These are phyloP conservation scores for Xerophyta viscosa DNA, from an alignment of 106 monocot genomes.

Conservation along the genomic window DNA sequence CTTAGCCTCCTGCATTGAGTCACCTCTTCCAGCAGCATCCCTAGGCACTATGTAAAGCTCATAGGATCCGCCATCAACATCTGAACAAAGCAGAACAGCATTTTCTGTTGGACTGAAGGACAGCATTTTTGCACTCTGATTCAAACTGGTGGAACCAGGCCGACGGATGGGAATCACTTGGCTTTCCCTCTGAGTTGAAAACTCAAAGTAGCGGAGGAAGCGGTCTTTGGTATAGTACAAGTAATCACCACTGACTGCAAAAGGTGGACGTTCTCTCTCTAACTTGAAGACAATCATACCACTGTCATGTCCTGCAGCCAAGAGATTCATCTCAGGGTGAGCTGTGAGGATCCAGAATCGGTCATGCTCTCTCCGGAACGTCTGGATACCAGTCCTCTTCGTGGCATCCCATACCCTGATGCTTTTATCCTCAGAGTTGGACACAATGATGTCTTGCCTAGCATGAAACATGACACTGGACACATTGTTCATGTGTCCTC, in stretches of 20 bases:
- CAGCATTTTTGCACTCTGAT: constrained; percentile 60
- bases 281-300: constrained; percentile 96
- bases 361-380: constrained; percentile 82
- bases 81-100: constrained; percentile 75
- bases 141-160: constrained; percentile 70
- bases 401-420: constrained; percentile 94
- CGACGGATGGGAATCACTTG: constrained; percentile 67
- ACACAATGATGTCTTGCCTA: constrained; percentile 87
- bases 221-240: constrained; percentile 73
- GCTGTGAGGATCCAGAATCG: constrained; percentile 88
- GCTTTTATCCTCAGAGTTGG: constrained; percentile 90
- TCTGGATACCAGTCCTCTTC: constrained; percentile 78
- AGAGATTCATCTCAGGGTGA: constrained; percentile 83
- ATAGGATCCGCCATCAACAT: constrained; percentile 78
- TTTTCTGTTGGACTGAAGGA: constrained; percentile 85
- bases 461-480: constrained; percentile 92
- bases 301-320: constrained; percentile 88
- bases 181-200: constrained; percentile 61
- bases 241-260: constrained; percentile 56
- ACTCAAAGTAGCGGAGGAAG: constrained; percentile 62
- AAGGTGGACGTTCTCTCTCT: constrained; percentile 81
- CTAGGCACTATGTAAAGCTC: constrained; percentile 71
- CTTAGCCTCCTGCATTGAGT: constrained; percentile 64
- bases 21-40: constrained; percentile 48
- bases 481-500: constrained; percentile 89